phyloP scores from a whole-genome alignment of 164 flowering plant species.

The Hamamelis virginiana region DNA sequence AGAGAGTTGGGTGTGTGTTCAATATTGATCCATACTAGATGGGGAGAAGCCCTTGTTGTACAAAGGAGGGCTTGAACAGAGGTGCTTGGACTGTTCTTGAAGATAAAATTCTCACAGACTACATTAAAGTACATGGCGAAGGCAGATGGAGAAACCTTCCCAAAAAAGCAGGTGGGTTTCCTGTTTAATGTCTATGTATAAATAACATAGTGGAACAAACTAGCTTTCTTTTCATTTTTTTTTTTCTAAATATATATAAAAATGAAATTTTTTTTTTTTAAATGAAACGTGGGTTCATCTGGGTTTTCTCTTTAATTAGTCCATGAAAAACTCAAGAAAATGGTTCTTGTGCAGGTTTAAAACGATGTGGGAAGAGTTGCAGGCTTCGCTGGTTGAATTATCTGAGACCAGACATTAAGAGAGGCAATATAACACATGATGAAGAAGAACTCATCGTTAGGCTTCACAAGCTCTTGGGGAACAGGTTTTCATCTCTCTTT shows the following conservation, averaged over 20 bases:
- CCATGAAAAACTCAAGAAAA: too few species aligned
- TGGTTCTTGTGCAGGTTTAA: conserved; percentile 19
- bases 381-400: conserved; percentile 40
- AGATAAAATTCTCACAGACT: conserved; percentile 34
- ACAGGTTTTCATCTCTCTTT: conserved; percentile 18
- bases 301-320: too few species aligned
- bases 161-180: conserved; percentile 29
- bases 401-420: conserved; percentile 36
- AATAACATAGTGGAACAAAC: too few species aligned
- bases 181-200: too few species aligned
- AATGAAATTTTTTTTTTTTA: background rate
- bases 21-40: background rate
- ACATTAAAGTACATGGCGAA: conserved; percentile 33
- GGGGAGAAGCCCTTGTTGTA: conserved; percentile 40
- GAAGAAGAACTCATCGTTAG: conserved; percentile 42
- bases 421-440: conserved; percentile 34
- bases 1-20: too few species aligned
- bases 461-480: conserved; percentile 38
- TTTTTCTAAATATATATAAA: background rate
- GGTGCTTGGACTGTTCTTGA: conserved; percentile 42
- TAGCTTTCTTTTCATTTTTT: background rate
- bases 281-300: background rate
- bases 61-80: conserved; percentile 34
- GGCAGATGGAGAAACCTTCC: conserved; percentile 42
- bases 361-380: conserved; percentile 40